A percentile compares a stretch with the other conserved stretches of the same genome.
phyloP scores from a whole-genome alignment of 805 yeast species.

The Wickerhamiella sergipiensis region DNA sequence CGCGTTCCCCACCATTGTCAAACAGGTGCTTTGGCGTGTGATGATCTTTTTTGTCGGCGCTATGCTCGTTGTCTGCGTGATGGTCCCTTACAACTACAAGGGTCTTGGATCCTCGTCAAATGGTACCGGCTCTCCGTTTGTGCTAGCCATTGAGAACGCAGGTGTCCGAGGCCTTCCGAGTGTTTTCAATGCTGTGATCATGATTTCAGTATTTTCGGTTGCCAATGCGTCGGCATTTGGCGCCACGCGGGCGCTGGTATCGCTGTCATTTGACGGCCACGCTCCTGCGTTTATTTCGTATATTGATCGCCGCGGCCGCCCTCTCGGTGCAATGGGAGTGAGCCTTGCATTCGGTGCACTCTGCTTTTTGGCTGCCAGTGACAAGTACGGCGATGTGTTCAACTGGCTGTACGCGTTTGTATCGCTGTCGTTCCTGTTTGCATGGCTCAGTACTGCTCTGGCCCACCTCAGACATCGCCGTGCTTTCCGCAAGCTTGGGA shows the following conservation, averaged over 20 bases:
- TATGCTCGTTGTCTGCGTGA: constrained; percentile 51
- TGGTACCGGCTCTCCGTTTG: constrained; percentile 65
- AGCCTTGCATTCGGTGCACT: constrained; percentile 38
- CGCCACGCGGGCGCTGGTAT: constrained; percentile 51
- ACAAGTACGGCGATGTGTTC: constrained; percentile 19
- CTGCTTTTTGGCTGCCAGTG: constrained; percentile 48
- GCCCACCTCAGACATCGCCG: constrained; percentile 32
- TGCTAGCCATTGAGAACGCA: constrained; percentile 62
- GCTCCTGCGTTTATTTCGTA: constrained; percentile 50
- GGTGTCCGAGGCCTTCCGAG: constrained; percentile 54
- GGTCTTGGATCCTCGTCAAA: constrained; percentile 33
- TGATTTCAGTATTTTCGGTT: constrained; percentile 66
- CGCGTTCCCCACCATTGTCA: constrained; percentile 58
- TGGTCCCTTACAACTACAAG: constrained; percentile 48
- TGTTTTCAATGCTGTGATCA: constrained; percentile 62
- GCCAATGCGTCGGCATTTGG: constrained; percentile 62
- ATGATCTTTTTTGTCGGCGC: constrained; percentile 47
- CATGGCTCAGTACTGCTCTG: constrained; percentile 15
- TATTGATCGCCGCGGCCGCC: constrained; percentile 68
- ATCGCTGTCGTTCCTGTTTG: constrained; percentile 16
- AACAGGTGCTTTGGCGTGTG: constrained; percentile 56
- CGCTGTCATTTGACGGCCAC: constrained; percentile 49
- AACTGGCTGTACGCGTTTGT: constrained; percentile 20
- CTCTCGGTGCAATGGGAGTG: constrained; percentile 45
- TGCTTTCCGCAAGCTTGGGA: constrained; percentile 49